Evolutionary conservation across 2,329 filamentous ascomycete genomes (phyloP), one percentile per base, ranked within the genome.

Genomic region (Lizonia empirigonia): DNA sequence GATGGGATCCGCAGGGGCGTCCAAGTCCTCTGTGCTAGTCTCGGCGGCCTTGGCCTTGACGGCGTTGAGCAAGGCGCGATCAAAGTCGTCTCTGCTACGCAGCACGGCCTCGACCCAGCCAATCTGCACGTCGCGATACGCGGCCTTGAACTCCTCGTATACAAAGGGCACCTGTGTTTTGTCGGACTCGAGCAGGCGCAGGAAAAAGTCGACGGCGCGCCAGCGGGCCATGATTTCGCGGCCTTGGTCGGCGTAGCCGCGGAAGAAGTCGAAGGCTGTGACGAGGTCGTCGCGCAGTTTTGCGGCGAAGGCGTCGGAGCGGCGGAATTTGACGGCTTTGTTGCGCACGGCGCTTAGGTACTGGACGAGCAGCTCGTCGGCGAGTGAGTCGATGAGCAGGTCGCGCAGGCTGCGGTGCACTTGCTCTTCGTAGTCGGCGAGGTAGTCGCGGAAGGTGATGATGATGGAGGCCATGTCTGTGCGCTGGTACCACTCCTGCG

Each of bases 81-180:
- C 94, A 76, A 96, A 97, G 77, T 99, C 94, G 73, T 99, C 94
- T 62, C 95, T 81, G 1, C 86, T 82, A 60, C 92, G 83, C 58
- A 99, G 71, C 38, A 96, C 93, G 6, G 90, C 88, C 79, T 99
- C 95, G 7, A 99, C 91, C 94, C 94, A 99, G 36, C 86, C 88
- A 52, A 97, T 86, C 73, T 95, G 91, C 70, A 97, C 78, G 75
- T 99, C 94, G 90, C 93, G 96, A 74, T 96, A 97, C 36, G 84
- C 82, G 30, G 76, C 78, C 80, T 97, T 97, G 77, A 99, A 93
- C 5, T 79, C 77, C 63, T 88, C 88, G 68, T 96, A 97, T 1
- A 90, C 86, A 42, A 89, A 85, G 13, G 91, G 85, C 0, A 97
- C 80, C 19, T 78, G 80, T 41, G 86, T 87, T 68, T 94, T 91